Conservation (phyloP, 2,329 filamentous ascomycete genomes). For the Bipolaris zeicola region DNA sequence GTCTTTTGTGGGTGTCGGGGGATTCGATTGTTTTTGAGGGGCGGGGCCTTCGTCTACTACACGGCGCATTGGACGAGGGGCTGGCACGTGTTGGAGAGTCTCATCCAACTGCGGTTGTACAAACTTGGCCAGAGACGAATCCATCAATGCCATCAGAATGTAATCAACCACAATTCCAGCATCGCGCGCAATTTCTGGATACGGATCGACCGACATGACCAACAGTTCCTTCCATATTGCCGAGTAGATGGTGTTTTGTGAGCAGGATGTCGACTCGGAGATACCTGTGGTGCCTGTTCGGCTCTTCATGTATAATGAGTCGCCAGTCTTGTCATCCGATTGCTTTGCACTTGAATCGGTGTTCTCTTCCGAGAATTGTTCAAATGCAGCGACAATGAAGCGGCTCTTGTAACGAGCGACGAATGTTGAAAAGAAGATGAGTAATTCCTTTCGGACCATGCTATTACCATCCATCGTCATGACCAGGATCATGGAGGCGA, state of each 20-base stretch:
- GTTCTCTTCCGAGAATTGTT: conserved; percentile 84
- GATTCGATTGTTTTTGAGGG: conserved; percentile 54
- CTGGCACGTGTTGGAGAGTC: conserved; percentile 56
- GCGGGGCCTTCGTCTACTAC: conserved; percentile 38
- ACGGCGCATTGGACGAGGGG: conserved; percentile 52
- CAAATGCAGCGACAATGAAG: conserved; percentile 88
- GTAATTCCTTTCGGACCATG: conserved; percentile 88
- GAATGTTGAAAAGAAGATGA: conserved; percentile 93
- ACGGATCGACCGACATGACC: conserved; percentile 89
- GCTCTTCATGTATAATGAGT: conserved; percentile 38
- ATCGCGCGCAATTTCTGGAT: conserved; percentile 88
- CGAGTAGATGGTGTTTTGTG: conserved; percentile 88
- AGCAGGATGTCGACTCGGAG: conserved; percentile 46
- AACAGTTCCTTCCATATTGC: conserved; percentile 93
- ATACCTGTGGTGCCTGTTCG: conserved; percentile 22
- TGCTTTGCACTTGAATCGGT: conserved; percentile 21
- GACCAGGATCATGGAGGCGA: conserved; percentile 85
- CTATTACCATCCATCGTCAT: conserved; percentile 95
- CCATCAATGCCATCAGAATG: conserved; percentile 76
- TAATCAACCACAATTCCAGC: conserved; percentile 86
- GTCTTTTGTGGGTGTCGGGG: conserved; percentile 57
- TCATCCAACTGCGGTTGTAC: conserved; percentile 77
- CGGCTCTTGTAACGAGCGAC: conserved; percentile 89
- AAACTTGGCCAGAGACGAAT: conserved; percentile 74
- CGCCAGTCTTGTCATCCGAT: conserved; percentile 33